These are phyloP conservation scores for Pyrenochaeta sp. DNA, from an alignment of 2,329 filamentous ascomycete genomes.

Conservation along the genomic window DNA sequence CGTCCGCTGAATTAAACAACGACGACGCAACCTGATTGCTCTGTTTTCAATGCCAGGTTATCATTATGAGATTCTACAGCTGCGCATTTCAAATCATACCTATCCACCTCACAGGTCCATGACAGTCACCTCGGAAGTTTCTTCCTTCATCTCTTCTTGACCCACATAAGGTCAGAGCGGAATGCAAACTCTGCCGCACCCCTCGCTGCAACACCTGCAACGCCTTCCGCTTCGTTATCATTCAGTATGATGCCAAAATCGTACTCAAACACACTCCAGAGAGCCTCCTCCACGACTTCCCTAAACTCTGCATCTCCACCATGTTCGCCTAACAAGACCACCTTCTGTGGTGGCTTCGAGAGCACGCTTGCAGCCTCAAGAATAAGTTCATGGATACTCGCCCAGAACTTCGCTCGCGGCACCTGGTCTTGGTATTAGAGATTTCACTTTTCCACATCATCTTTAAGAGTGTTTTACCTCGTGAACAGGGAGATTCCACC, in stretches of 20 bases:
- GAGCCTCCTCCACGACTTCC: slow-evolving; percentile 23
- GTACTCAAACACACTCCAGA: slow-evolving; percentile 29
- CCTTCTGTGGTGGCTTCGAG: slow-evolving; percentile 21
- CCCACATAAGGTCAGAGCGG: too few relatives aligned
- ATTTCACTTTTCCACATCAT: too few relatives aligned
- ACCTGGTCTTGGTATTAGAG: too few relatives aligned
- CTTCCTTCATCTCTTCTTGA: too few relatives aligned
- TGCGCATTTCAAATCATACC: too few relatives aligned
- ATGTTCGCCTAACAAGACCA: slow-evolving; percentile 33
- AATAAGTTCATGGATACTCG: slow-evolving; percentile 28
- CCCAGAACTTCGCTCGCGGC: slow-evolving; percentile 32
- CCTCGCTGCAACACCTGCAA: slow-evolving; percentile 25
- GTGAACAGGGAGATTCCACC: slow-evolving; percentile 34
- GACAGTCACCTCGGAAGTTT: too few relatives aligned
- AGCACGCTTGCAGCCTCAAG: slow-evolving; percentile 15
- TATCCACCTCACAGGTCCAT: too few relatives aligned
- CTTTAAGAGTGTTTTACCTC: too few relatives aligned
- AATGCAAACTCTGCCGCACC: slow-evolving; percentile 32
- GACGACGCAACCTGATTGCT: too few relatives aligned
- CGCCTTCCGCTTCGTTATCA: slow-evolving; percentile 12
- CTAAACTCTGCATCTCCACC: slow-evolving; percentile 29
- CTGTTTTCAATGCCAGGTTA: too few relatives aligned
- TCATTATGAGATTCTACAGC: too few relatives aligned
- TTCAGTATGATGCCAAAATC: slow-evolving; percentile 24
- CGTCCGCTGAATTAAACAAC: too few relatives aligned